These are phyloP conservation scores for Trichothecium roseum DNA, from an alignment of 2,329 filamentous ascomycete genomes.

Conservation along the genomic window DNA sequence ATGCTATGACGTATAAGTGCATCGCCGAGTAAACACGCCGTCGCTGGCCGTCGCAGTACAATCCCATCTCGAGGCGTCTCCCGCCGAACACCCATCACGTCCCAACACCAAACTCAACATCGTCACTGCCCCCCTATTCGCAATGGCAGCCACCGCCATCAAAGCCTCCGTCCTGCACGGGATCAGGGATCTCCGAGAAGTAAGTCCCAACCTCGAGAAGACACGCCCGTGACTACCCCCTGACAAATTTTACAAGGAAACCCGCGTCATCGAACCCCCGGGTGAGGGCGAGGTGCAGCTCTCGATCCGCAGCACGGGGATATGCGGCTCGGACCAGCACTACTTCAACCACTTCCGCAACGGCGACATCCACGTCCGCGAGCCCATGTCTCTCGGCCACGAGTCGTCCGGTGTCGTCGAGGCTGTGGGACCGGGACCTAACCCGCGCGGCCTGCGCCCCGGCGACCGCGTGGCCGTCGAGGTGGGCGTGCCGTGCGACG, in stretches of 20 bases:
- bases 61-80: too few species aligned
- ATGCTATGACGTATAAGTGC: too few species aligned
- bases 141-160: not conserved
- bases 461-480: constrained; percentile 71
- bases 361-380: constrained; percentile 49
- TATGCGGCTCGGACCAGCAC: constrained; percentile 58
- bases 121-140: too few species aligned
- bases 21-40: too few species aligned
- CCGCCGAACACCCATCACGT: too few species aligned
- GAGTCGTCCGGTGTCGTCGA: constrained; percentile 68
- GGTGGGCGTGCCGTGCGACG: constrained; percentile 60
- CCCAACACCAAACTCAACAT: too few species aligned
- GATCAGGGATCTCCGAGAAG: constrained; percentile 1
- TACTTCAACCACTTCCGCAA: constrained; percentile 59
- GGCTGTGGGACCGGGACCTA: constrained; percentile 48
- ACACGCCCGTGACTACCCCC: too few species aligned
- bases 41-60: too few species aligned
- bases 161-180: constrained; percentile 6
- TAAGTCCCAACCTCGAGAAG: not conserved
- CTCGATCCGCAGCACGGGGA: constrained; percentile 47
- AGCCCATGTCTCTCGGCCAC: constrained; percentile 71
- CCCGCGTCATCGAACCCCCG: constrained; percentile 40
- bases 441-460: constrained; percentile 41
- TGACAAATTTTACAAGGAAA: too few species aligned
- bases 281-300: constrained; percentile 48